Percentiles rank a stretch among this genome's conserved stretches.
phyloP scores from a whole-genome alignment of 169 alveolate genomes.

The Plasmodium relictum region DNA sequence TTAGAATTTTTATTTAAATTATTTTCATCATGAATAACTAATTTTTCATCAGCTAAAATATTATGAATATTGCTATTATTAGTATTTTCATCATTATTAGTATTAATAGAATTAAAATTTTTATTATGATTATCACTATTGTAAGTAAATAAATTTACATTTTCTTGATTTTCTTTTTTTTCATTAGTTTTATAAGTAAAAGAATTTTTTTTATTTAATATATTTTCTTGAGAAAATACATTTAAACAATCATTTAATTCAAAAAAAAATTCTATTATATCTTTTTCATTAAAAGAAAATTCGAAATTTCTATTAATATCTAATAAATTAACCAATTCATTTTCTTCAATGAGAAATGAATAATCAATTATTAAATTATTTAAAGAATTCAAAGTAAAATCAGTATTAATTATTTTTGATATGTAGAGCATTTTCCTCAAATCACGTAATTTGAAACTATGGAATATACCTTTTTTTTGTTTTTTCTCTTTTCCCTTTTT shows the following conservation, averaged over 20 bases:
- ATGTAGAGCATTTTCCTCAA: slow-evolving; percentile 53
- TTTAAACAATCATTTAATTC: too few relatives aligned
- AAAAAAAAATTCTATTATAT: slow-evolving; percentile 26
- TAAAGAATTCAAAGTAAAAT: slow-evolving; percentile 18
- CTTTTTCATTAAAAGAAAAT: slow-evolving; percentile 11
- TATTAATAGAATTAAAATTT: too few relatives aligned
- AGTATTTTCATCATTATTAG: too few relatives aligned
- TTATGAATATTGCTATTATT: too few relatives aligned
- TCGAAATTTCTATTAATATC: background rate
- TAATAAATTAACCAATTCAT: background rate
- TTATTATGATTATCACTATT: background rate
- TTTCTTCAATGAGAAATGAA: background rate
- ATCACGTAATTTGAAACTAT: slow-evolving; percentile 16
- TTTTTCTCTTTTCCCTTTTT: background rate
- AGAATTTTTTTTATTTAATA: background rate
- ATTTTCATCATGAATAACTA: background rate
- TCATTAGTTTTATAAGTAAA: background rate
- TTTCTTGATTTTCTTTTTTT: too few relatives aligned
- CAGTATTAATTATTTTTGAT: slow-evolving; percentile 15
- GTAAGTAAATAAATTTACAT: too few relatives aligned
- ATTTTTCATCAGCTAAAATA: background rate
- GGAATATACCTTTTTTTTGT: background rate
- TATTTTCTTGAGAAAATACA: background rate
- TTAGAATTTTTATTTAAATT: too few relatives aligned
- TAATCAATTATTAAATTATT: slow-evolving; percentile 30